Base-by-base conservation (phyloP, 306 rosid species). In the Trichosanthes truncata region DNA sequence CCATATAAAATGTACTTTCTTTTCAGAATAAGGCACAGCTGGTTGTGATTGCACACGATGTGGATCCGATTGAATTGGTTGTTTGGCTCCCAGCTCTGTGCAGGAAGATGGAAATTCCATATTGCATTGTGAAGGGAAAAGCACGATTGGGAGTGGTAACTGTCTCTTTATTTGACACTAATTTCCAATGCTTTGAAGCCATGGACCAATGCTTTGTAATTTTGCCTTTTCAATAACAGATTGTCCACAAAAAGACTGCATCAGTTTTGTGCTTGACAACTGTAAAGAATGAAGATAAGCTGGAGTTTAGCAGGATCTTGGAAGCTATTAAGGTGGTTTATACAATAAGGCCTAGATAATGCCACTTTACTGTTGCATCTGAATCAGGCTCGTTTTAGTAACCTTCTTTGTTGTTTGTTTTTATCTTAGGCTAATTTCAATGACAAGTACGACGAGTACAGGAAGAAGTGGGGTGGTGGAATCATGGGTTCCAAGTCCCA, bases 51-150 rank as follows among this genome's bases (percentile, higher is more conserved):
- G 97, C 93, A 7, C 95, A 90, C 43, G 94, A 92, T 31, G 97
- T 92, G 23, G 95, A 92, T 82, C 95, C 95, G 11, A 90, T 92
- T 7, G 97, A 92, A 74, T 83, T 92, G 59, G 93, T 89, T 0
- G 95, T 92, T 3, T 92, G 97, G 97, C 93, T 92, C 36, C 95
- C 93, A 7, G 92, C 93, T 3, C 74, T 89, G 81, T 92, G 97
- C 84, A 90, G 93, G 79, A 90, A 89, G 86, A 90, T 92, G 97
- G 93, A 90, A 83, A 92, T 90, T 55, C 95, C 97, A 0, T 90
- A 89, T 77, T 92, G 93, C 86, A 90, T 92, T 81, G 93, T 90
- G 66, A 92, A 92, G 89, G 97, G 97, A 25, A 90, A 92, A 80
- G 87, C 97, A 25, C 91, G 92, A 12, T 45, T 92, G 60, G 93